Evolutionary conservation across 2,329 filamentous ascomycete species (phyloP).

Genomic region (Dryadomyces quercivorus): DNA sequence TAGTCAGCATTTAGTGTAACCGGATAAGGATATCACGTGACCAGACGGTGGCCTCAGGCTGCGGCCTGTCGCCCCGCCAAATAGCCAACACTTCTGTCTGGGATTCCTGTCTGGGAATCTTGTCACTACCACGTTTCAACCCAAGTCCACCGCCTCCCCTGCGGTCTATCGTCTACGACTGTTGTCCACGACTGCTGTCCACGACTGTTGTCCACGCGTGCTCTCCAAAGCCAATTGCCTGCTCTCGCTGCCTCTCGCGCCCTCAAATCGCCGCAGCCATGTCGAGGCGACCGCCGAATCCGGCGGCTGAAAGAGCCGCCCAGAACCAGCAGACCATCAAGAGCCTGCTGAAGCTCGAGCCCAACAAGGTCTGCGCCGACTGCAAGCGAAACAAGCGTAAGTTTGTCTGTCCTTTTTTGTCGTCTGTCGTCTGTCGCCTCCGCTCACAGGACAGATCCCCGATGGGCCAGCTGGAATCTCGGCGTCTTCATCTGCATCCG

Average conservation of each 20-base stretch:
- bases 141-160: background rate
- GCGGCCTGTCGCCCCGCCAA: background rate
- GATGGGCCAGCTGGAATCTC: constrained; percentile 99
- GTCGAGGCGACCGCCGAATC: constrained; percentile 68
- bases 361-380: constrained; percentile 94
- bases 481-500: constrained; percentile 96
- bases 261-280: constrained; percentile 29
- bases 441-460: constrained; percentile 51
- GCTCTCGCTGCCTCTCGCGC: background rate
- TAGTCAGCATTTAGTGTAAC: too few relatives aligned
- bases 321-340: constrained; percentile 93
- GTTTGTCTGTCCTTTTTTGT: constrained; percentile 22
- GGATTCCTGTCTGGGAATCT: background rate
- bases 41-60: background rate
- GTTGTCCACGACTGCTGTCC: background rate
- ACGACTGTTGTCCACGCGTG: background rate
- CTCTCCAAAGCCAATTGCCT: background rate
- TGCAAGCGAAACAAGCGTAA: constrained; percentile 98
- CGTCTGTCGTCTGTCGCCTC: background rate
- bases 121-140: background rate
- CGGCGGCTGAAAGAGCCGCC: constrained; percentile 75
- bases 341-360: constrained; percentile 82
- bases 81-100: background rate
- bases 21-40: background rate
- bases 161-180: background rate